Evolutionary conservation across 805 yeast species (phyloP).

Genomic region (Candida lessepsii): DNA sequence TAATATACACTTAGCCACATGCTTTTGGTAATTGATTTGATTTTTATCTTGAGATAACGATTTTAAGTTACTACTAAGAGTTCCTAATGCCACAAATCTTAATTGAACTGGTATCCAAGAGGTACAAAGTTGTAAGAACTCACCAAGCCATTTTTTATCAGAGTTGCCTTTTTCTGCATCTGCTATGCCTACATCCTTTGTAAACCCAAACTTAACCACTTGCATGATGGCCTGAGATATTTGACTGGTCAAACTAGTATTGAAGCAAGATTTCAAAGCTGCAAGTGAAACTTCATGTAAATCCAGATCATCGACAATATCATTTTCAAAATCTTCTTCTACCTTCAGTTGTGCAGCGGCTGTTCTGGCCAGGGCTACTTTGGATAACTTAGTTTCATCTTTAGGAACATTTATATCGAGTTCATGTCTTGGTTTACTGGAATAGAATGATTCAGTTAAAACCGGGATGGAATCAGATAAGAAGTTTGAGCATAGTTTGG

Average conservation of each 20-base stretch:
- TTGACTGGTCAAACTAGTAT: conserved; percentile 61
- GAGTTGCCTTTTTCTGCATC: background rate
- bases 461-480: conserved; percentile 36
- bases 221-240: conserved; percentile 55
- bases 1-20: conserved; percentile 46
- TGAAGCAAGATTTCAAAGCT: conserved; percentile 61
- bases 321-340: conserved; percentile 32
- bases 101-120: conserved; percentile 80
- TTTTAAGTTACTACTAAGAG: conserved; percentile 34
- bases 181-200: background rate
- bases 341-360: conserved; percentile 16
- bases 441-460: conserved; percentile 34
- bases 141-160: conserved; percentile 47
- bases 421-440: background rate
- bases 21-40: conserved; percentile 27
- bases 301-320: conserved; percentile 34
- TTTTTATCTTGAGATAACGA: conserved; percentile 19
- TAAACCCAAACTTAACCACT: conserved; percentile 43
- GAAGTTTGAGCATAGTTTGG: conserved; percentile 27
- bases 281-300: conserved; percentile 46
- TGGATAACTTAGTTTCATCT: conserved; percentile 27
- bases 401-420: background rate
- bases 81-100: conserved; percentile 61
- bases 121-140: conserved; percentile 62
- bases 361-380: conserved; percentile 26